Percentiles rank a stretch among this genome's conserved stretches.
phyloP scores from a whole-genome alignment of 768 basidiomycete genomes.

The Rhizopogon vesiculosus region DNA sequence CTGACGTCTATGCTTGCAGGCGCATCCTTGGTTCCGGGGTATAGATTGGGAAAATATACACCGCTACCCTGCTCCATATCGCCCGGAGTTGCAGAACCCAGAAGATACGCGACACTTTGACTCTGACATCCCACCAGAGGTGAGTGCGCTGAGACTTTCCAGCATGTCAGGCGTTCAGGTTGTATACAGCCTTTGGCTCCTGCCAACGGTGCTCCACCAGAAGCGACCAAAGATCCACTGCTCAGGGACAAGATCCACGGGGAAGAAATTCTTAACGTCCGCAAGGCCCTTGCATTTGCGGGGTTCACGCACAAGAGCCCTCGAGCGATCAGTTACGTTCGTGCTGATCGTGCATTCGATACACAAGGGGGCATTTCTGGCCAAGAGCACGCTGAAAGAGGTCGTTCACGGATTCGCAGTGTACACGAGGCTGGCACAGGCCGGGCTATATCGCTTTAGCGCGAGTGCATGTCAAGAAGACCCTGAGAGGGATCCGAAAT shows the following conservation, averaged over 20 bases:
- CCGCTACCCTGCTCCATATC: constrained; percentile 80
- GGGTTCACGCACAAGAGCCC: constrained; percentile 91
- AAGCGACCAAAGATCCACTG: constrained; percentile 87
- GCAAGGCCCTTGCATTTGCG: constrained; percentile 88
- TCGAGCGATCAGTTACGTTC: constrained; percentile 69
- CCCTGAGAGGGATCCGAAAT: constrained; percentile 22
- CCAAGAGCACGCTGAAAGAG: constrained; percentile 48
- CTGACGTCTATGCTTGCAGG: constrained; percentile 36
- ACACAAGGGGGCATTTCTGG: constrained; percentile 47
- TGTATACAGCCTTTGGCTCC: constrained; percentile 74
- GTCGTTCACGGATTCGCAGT: constrained; percentile 60
- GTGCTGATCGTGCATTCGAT: constrained; percentile 71
- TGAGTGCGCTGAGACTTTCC: constrained; percentile 36
- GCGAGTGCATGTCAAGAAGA: constrained; percentile 21
- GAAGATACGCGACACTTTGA: constrained; percentile 96
- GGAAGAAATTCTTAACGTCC: constrained; percentile 79
- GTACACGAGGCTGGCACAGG: constrained; percentile 62
- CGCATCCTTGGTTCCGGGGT: constrained; percentile 86
- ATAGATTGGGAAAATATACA: constrained; percentile 91
- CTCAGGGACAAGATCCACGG: constrained; percentile 84
- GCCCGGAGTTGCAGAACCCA: constrained; percentile 73
- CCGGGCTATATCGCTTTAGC: constrained; percentile 81
- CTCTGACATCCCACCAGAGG: constrained; percentile 89
- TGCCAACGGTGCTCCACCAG: constrained; percentile 77
- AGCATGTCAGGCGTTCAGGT: constrained; percentile 14